Evolutionary conservation across 192 early-diverging fungal species (phyloP), one percentile per base, ranked within the genome.

Genomic region (Podila epigama): DNA sequence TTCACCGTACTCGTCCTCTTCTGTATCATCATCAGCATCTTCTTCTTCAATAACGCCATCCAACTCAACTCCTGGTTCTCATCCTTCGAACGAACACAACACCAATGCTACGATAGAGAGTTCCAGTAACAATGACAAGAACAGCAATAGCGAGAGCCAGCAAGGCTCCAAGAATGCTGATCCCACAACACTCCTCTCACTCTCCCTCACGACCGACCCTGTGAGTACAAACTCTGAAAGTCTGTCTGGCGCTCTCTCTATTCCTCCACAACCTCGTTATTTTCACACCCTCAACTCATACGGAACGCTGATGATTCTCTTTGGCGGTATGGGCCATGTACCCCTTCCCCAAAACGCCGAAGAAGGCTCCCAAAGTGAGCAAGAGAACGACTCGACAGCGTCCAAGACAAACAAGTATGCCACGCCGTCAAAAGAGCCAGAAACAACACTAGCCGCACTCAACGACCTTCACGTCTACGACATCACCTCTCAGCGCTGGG

Each of bases 221-320:
- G 62, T 64, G 4, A 40, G 41, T 16, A 54, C 51, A 7, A 52
- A 29, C 50, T 39, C 62, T 15, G 62, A 36, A 6, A 25, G 40
- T 2, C 48, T 51, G 18, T 51, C 61, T 7, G 58, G 41, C 10
- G 10, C 51, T 4, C 13, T 64, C 5, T 64, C 62, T 15, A 6
- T 54, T 4, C 62, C 51, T 2, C 62, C 62, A 13, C 51, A 53
- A 15, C 51, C 62, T 11, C 62, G 62, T 15, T 64, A 64, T 29
- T 64, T 64, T 20, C 62, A 64, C 36, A 64, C 62, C 12, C 62
- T 64, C 27, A 64, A 54, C 25, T 40, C 62, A 13, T 64, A 39
- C 41, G 62, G 37, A 20, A 53, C 51, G 9, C 41, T 29, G 2
- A 22, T 64, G 32, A 37, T 64, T 51, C 62, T 64, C 13, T 64